Conservation (phyloP, 352 stramenopile genomes). For the Pythium dissimile region DNA sequence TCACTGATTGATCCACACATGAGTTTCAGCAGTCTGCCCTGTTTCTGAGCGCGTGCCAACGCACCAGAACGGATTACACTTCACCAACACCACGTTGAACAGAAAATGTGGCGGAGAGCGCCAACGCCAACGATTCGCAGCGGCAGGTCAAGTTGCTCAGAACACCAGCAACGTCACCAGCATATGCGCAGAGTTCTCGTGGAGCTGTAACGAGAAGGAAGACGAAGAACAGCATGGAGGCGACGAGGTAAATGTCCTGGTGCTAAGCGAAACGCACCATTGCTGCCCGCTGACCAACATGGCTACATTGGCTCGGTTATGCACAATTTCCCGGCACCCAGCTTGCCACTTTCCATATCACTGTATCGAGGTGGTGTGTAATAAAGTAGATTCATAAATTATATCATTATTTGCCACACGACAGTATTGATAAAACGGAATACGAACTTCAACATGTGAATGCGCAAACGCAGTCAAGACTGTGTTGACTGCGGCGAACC, state of each 20-base stretch:
- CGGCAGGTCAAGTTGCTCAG: too few relatives aligned
- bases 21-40: neutral
- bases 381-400: neutral
- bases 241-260: neutral
- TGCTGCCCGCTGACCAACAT: neutral
- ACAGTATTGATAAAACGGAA: too few relatives aligned
- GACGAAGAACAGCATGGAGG: neutral
- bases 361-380: neutral
- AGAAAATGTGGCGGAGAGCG: too few relatives aligned
- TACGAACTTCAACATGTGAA: too few relatives aligned
- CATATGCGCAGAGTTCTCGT: too few relatives aligned
- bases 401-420: too few relatives aligned
- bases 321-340: neutral
- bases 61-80: neutral
- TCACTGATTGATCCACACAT: too few relatives aligned
- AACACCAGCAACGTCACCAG: too few relatives aligned
- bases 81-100: neutral
- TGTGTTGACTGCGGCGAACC: too few relatives aligned
- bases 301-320: constrained; percentile 1
- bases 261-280: neutral
- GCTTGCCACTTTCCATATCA: neutral
- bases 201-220: neutral
- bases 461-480: neutral
- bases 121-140: too few relatives aligned
- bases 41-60: neutral